phyloP scores from a whole-genome alignment of 768 basidiomycete genomes.

The Russula ochroleuca region DNA sequence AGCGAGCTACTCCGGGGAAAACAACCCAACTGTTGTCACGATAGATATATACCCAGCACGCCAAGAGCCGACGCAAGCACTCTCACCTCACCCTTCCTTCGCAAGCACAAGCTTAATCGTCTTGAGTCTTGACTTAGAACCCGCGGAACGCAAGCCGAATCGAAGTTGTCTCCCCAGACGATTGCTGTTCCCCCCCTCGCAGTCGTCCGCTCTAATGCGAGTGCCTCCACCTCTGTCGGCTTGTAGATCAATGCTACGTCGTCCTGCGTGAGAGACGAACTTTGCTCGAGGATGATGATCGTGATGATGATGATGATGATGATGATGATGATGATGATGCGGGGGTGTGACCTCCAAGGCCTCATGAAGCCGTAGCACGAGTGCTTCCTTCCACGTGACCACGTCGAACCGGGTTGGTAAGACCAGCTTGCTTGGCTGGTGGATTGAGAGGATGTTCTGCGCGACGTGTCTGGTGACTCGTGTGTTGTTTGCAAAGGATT shows the following conservation, averaged over 20 bases:
- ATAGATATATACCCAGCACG: neutral
- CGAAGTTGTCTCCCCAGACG: slow-evolving; percentile 27
- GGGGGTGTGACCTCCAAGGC: no score
- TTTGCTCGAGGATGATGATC: no score
- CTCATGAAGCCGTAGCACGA: no score
- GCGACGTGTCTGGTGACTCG: slow-evolving; percentile 89
- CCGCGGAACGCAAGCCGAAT: slow-evolving; percentile 71
- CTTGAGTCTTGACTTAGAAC: slow-evolving; percentile 79
- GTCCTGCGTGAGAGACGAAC: no score
- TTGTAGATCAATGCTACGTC: no score
- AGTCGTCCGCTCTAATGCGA: slow-evolving; percentile 35
- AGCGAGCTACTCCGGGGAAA: neutral
- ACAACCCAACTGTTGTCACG: no score
- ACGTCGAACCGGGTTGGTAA: no score
- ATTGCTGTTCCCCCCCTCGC: slow-evolving; percentile 29
- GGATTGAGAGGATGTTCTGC: slow-evolving; percentile 72
- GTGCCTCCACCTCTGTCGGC: slow-evolving; percentile 30
- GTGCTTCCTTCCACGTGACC: no score
- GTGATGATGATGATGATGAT: no score
- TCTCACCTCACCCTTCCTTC: slow-evolving; percentile 16
- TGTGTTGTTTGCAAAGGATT: slow-evolving; percentile 92
- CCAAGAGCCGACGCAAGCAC: neutral
- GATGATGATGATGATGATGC: no score
- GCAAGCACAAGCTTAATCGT: slow-evolving; percentile 54
- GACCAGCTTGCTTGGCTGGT: no score